Conservation (phyloP, 164 flowering plant species). For the Macadamia integrifolia region DNA sequence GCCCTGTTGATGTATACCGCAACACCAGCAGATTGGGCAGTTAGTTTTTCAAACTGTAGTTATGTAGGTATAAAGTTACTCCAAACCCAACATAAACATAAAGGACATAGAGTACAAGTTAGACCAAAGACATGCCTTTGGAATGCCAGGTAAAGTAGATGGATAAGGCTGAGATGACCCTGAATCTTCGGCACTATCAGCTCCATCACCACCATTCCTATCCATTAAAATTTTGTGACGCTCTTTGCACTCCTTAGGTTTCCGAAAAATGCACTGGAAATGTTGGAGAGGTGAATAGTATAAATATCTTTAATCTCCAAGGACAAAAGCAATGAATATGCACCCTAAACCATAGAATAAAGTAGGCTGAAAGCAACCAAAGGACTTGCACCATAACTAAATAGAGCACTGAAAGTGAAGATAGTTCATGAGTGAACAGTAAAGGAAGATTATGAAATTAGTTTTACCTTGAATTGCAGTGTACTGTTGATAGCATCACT, state of each 20-base stretch:
- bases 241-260: conserved; percentile 89
- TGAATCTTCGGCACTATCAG: conserved; percentile 96
- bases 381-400: too few species aligned
- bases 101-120: neutral
- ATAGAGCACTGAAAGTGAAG: too few species aligned
- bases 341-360: too few species aligned
- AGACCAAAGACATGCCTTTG: conserved; percentile 51
- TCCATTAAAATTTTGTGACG: conserved; percentile 85
- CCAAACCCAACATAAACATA: neutral
- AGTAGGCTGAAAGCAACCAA: too few species aligned
- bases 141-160: conserved; percentile 91
- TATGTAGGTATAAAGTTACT: neutral
- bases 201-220: conserved; percentile 74
- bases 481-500: conserved; percentile 91
- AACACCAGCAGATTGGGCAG: conserved; percentile 3
- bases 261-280: conserved; percentile 74
- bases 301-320: conserved; percentile 1
- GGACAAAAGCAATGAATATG: too few species aligned
- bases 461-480: conserved; percentile 71
- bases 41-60: too few species aligned
- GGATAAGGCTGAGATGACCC: conserved; percentile 95
- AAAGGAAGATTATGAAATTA: neutral
- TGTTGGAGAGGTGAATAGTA: conserved; percentile 1
- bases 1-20: conserved; percentile 49
- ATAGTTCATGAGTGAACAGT: too few species aligned